Evolutionary conservation across 2,329 filamentous ascomycete species (phyloP).

Genomic region (Pseudogymnoascus sp.): DNA sequence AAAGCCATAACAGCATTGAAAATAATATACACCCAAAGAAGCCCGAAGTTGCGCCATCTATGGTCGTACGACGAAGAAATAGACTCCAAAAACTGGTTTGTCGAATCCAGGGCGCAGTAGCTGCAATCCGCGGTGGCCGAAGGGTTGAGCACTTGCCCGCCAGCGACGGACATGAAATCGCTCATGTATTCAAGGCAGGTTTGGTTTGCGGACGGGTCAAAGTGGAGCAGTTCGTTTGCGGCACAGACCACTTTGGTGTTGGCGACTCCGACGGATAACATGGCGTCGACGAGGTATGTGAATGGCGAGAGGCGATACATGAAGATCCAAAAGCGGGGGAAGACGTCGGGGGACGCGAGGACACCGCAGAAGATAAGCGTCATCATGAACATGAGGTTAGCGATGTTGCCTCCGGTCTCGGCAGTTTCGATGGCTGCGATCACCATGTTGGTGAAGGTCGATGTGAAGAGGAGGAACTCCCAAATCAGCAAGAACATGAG

Average conservation of each 20-base stretch:
- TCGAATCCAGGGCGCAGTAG: constrained; percentile 46
- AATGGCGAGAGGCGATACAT: constrained; percentile 80
- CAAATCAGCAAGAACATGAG: constrained; percentile 74
- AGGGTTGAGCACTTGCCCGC: constrained; percentile 13
- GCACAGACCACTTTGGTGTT: constrained; percentile 62
- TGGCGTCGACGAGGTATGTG: constrained; percentile 68
- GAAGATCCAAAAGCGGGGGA: constrained; percentile 76
- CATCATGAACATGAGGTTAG: constrained; percentile 67
- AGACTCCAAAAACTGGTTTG: constrained; percentile 44
- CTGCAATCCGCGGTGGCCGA: constrained; percentile 37
- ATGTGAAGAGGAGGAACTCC: constrained; percentile 72
- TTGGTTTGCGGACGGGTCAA: constrained; percentile 51
- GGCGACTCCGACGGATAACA: constrained; percentile 65
- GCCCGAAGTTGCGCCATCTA: constrained; percentile 62
- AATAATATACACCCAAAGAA: constrained; percentile 51
- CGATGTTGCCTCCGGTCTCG: constrained; percentile 71
- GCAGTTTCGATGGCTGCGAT: constrained; percentile 71
- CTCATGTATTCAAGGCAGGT: constrained; percentile 57
- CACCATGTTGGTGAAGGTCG: constrained; percentile 72
- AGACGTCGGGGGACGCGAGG: constrained; percentile 53
- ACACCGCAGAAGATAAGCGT: constrained; percentile 69
- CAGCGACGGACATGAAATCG: constrained; percentile 38
- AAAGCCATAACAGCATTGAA: constrained; percentile 49
- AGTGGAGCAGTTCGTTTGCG: constrained; percentile 60
- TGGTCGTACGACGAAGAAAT: constrained; percentile 50